Base-by-base conservation (phyloP, 1,139 yeast genomes). In the Kodamaea arcana region DNA sequence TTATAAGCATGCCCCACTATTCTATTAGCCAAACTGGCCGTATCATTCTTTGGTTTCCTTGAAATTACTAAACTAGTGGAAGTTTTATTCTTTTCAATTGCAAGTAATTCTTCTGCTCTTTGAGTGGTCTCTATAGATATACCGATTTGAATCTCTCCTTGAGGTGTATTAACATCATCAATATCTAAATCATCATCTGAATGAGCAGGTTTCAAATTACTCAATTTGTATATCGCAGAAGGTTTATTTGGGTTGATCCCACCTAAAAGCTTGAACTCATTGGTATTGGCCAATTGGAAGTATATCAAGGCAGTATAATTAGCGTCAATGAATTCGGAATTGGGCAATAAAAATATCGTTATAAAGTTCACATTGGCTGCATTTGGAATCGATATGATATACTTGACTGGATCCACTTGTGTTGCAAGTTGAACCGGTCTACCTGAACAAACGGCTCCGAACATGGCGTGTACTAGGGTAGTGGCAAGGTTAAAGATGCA, bases 1-100 rank as follows among this genome's bases (percentile, higher is more conserved):
- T 92, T 90, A 60, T 90, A 92, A 1, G 97, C 97, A 58, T 92
- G 87, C 21, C 82, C 81, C 18, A 92, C 94, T 39, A 92, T 87
- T 52, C 84, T 85, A 44, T 84, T 86, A 1, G 97, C 96, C 40
- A 90, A 58, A 7, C 69, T 72, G 1, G 72, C 71, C 4, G 70
- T 56, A 41, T 59, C 57, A 18, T 18, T 18, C 22, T 7, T 9
- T 6, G 22, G 22, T 18, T 18, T 18, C 6, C 9, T 18, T 18
- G 22, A 7, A 18, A 9, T 18, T 7, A 18, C 22, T 7, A 18
- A 6, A 6, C 6, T 18, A 18, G 22, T 18, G 9, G 6, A 9
- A 18, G 22, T 14, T 52, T 53, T 68, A 41, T 47, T 45, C 38
- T 58, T 55, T 44, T 57, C 62, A 37, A 64, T 62, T 15, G 52